phyloP scores from a whole-genome alignment of 495 filamentous ascomycete species.

The Trichocladium antarcticum region DNA sequence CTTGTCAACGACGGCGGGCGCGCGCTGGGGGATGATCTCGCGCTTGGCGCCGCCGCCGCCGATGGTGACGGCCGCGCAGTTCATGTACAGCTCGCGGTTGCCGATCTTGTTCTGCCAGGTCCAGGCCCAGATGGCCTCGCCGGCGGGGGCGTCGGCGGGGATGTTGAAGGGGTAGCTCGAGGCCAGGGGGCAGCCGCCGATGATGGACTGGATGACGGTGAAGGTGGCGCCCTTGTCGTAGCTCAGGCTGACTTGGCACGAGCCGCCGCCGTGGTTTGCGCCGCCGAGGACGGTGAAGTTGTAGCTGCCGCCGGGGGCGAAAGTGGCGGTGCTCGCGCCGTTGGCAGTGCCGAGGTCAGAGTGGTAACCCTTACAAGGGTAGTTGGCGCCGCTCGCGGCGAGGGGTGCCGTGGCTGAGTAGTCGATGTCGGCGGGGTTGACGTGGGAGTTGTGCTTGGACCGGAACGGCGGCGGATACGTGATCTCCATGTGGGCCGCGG shows the following conservation, averaged over 20 bases:
- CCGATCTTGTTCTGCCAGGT: conserved; percentile 54
- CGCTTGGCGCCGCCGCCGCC: conserved; percentile 30
- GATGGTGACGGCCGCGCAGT: conserved; percentile 51
- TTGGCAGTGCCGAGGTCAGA: conserved; percentile 38
- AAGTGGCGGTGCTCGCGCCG: conserved; percentile 39
- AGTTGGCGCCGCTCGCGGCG: conserved; percentile 37
- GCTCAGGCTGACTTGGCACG: conserved; percentile 52
- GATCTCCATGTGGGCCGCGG: conserved; percentile 52
- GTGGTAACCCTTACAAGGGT: conserved; percentile 60
- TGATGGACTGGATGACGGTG: conserved; percentile 54
- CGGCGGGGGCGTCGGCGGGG: conserved; percentile 48
- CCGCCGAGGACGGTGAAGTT: conserved; percentile 47
- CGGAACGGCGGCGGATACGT: conserved; percentile 43
- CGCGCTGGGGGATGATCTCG: conserved; percentile 13
- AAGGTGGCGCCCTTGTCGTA: conserved; percentile 53
- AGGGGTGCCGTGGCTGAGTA: conserved; percentile 53
- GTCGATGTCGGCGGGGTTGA: conserved; percentile 33
- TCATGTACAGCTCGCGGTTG: conserved; percentile 61
- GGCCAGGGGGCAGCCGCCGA: conserved; percentile 48
- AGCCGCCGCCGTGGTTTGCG: conserved; percentile 52
- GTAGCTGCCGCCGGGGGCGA: conserved; percentile 45
- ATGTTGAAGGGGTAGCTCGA: conserved; percentile 51
- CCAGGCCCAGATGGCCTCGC: conserved; percentile 55
- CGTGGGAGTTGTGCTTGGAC: conserved; percentile 44
- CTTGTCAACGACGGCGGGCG: not conserved